Evolutionary conservation across 1,139 yeast species (phyloP).

Genomic region (Sugiyamaella pinicola): DNA sequence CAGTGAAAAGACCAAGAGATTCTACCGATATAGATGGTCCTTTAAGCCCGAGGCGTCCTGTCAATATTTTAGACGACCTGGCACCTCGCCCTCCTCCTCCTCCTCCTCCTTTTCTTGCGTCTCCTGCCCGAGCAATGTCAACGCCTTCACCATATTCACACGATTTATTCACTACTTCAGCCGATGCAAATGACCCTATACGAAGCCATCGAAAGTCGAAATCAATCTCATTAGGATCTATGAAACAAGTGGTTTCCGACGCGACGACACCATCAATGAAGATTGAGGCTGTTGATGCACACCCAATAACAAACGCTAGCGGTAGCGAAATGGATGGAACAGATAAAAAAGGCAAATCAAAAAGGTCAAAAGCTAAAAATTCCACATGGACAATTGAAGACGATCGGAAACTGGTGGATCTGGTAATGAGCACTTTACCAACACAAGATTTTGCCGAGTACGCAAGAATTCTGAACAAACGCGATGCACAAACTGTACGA

Average conservation of each 20-base stretch:
- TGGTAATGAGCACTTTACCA: slow-evolving; percentile 41
- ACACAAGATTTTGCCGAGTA: slow-evolving; percentile 42
- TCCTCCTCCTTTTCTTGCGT: neutral
- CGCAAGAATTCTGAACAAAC: slow-evolving; percentile 39
- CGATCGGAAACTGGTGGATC: slow-evolving; percentile 38
- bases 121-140: slow-evolving; percentile 10
- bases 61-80: neutral
- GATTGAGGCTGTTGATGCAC: neutral
- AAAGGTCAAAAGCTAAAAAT: slow-evolving; percentile 40
- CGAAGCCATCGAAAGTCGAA: slow-evolving; percentile 15
- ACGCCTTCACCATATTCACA: neutral
- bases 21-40: slow-evolving; percentile 17
- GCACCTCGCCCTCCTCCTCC: neutral
- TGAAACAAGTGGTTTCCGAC: neutral
- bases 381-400: slow-evolving; percentile 42
- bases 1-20: slow-evolving; percentile 15
- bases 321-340: slow-evolving; percentile 7
- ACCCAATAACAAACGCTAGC: slow-evolving; percentile 9
- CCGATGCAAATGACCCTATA: neutral
- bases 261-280: neutral
- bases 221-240: slow-evolving; percentile 15
- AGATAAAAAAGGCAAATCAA: slow-evolving; percentile 24
- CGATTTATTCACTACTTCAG: neutral
- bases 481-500: slow-evolving; percentile 43
- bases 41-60: neutral